A percentile compares a stretch with the other conserved stretches of the same genome.
These are phyloP conservation scores for Arthroderma sp. DNA, from an alignment of 2,329 filamentous ascomycete genomes.

Conservation along the genomic window DNA sequence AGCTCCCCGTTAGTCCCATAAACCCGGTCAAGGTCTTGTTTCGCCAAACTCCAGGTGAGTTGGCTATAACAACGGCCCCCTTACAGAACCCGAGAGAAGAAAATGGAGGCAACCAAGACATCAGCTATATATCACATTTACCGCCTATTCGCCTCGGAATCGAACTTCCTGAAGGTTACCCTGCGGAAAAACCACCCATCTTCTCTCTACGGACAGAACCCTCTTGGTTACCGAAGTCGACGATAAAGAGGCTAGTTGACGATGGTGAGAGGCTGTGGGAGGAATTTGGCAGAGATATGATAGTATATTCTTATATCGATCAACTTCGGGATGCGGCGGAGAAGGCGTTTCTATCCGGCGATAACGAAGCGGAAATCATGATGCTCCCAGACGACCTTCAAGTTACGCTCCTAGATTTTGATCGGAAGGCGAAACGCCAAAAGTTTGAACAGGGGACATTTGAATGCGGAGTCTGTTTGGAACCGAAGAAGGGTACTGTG, in stretches of 20 bases:
- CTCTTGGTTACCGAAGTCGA: conserved; percentile 39
- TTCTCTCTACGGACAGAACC: conserved; percentile 37
- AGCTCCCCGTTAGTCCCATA: conserved; percentile 43
- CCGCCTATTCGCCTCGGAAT: conserved; percentile 43
- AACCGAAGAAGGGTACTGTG: conserved; percentile 73
- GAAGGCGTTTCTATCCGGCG: conserved; percentile 38
- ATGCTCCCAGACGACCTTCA: conserved; percentile 41
- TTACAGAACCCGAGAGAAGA: too few species aligned
- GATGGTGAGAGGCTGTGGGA: conserved; percentile 44
- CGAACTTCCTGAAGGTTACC: conserved; percentile 43
- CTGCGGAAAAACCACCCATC: conserved; percentile 37
- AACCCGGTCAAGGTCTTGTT: conserved; percentile 38
- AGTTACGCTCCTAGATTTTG: conserved; percentile 62
- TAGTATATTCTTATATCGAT: conserved; percentile 48
- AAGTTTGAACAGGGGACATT: conserved; percentile 77
- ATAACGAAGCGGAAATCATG: conserved; percentile 29
- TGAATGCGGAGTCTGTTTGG: conserved; percentile 76
- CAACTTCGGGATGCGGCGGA: conserved; percentile 47
- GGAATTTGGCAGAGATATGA: conserved; percentile 43
- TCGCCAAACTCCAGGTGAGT: conserved; percentile 23
- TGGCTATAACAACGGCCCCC: too few species aligned
- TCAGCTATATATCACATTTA: conserved; percentile 35
- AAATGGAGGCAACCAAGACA: too few species aligned
- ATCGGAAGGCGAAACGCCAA: conserved; percentile 57
- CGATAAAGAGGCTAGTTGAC: conserved; percentile 32